Base-by-base conservation (phyloP, 768 basidiomycete genomes). In the Pisolithus tinctorius region DNA sequence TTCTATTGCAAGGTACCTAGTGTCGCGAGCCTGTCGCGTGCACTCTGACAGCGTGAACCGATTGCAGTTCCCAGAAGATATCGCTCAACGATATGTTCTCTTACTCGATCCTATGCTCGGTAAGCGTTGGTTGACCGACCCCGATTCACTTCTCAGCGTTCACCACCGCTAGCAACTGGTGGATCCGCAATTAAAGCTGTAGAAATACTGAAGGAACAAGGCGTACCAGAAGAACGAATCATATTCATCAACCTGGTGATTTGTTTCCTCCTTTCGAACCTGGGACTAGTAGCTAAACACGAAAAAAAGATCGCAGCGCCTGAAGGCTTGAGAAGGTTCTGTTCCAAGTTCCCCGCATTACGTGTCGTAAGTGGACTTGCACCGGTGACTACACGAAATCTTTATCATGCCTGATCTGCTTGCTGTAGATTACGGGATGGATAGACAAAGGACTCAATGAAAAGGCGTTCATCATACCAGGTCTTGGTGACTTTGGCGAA, bases 161-260 rank as follows among this genome's bases (percentile, higher is more conserved):
- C 20, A 30, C 26, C 11, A 40, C 20, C 23, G 37, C 26, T 56
- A 79, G 95, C 95, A 0, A 98, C 95, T 0, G 96, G 96, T 25
- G 96, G 96, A 42, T 97, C 94, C 4, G 95, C 94, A 7, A 93
- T 94, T 69, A 97, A 98, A 65, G 96, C 96, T 0, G 88, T 97
- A 47, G 95, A 98, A 65, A 88, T 98, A 4, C 75, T 98, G 11
- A 83, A 87, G 68, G 88, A 92, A 43, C 84, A 92, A 61, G 90
- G 89, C 17, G 96, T 99, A 29, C 86, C 89, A 14, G 92, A 96
- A 68, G 93, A 96, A 52, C 81, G 92, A 50, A 95, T 97, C 54
- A 88, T 96, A 57, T 96, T 97, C 69, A 81, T 96, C 53, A 95
- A 97, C 64, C 70, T 97, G 64, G 93, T 92, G 58, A 38, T n/a